These are phyloP conservation scores for Pichia sp. DNA, from an alignment of 1,139 yeast species.

Conservation along the genomic window DNA sequence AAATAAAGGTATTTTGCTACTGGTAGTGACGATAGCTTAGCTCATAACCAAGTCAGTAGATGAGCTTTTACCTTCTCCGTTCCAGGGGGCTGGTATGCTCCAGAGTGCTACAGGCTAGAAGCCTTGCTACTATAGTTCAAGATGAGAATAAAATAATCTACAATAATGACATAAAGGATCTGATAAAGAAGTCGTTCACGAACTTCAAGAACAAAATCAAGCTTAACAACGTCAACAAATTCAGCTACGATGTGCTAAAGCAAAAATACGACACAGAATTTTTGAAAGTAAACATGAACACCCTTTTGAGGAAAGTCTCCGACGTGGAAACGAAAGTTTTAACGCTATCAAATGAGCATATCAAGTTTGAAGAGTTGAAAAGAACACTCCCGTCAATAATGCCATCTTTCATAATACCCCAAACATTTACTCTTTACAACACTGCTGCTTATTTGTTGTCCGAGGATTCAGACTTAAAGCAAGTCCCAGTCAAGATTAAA, in stretches of 20 bases:
- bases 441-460: conserved; percentile 9
- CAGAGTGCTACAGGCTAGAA: background rate
- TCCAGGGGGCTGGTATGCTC: background rate
- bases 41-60: too few species aligned
- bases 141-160: background rate
- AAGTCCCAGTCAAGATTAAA: conserved; percentile 2
- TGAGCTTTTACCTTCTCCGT: background rate
- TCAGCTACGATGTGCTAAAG: conserved; percentile 14
- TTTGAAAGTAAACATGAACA: conserved; percentile 11
- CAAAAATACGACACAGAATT: conserved; percentile 13
- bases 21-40: too few species aligned
- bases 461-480: background rate
- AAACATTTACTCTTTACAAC: background rate
- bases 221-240: conserved; percentile 3
- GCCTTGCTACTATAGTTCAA: conserved; percentile 7
- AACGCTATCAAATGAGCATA: conserved; percentile 12
- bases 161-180: conserved; percentile 12
- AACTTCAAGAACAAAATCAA: conserved; percentile 15
- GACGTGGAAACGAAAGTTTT: conserved; percentile 14
- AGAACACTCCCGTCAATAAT: conserved; percentile 7
- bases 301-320: conserved; percentile 6
- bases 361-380: background rate
- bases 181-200: conserved; percentile 15
- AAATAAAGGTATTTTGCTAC: too few species aligned
- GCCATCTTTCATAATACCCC: conserved; percentile 8